A percentile compares a stretch with the other conserved stretches of the same genome.
These are phyloP conservation scores for Amphicarpaea edgeworthii DNA, from an alignment of 306 rosid species.

Conservation along the genomic window DNA sequence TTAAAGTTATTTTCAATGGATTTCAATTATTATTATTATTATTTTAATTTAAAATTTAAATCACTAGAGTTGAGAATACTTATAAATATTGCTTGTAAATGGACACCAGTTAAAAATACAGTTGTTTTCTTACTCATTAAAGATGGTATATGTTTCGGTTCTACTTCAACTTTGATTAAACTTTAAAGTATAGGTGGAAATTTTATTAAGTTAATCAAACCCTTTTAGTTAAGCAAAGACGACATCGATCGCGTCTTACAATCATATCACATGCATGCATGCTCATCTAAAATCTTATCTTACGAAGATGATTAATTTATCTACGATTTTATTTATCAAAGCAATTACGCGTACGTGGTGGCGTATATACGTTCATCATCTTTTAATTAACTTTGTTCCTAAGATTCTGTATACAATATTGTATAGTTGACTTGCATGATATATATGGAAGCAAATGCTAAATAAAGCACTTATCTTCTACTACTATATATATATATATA, in stretches of 20 bases:
- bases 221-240: not conserved
- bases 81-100: too few species aligned
- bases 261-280: not conserved
- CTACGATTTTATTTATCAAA: not conserved
- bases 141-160: not conserved
- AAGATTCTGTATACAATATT: not conserved
- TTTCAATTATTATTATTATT: too few species aligned
- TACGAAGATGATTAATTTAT: not conserved
- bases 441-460: not conserved
- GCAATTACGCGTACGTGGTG: not conserved
- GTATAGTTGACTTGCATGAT: not conserved
- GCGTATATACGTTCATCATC: not conserved
- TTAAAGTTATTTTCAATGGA: too few species aligned
- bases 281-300: not conserved
- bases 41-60: too few species aligned
- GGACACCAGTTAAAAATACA: too few species aligned
- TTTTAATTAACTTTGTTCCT: constrained; percentile 6
- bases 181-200: not conserved
- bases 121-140: not conserved
- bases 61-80: too few species aligned
- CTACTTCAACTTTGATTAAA: not conserved
- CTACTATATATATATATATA: not conserved
- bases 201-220: not conserved
- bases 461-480: not conserved
- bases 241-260: not conserved